Percentiles rank a stretch among this genome's conserved stretches.
These are phyloP conservation scores for Erodium trifolium DNA, from an alignment of 441 rosid genomes.

Conservation along the genomic window DNA sequence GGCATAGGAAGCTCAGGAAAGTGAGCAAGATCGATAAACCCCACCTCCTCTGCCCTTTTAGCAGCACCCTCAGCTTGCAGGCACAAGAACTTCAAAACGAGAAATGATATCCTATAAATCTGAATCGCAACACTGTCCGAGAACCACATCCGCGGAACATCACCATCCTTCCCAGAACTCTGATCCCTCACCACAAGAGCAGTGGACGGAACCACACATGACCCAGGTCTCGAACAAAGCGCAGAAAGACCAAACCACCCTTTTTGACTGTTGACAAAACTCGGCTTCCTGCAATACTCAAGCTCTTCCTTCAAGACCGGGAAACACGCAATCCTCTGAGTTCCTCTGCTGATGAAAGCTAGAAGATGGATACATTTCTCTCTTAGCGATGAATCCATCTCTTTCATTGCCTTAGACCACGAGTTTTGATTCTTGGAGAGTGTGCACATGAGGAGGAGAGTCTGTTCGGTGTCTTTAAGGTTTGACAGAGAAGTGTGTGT, in stretches of 20 bases:
- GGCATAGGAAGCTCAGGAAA: conserved; percentile 98
- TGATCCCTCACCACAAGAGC: conserved; percentile 48
- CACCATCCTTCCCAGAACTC: conserved; percentile 32
- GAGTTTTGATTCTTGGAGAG: conserved; percentile 62
- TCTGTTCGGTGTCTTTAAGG: conserved; percentile 80
- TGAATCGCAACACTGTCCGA: conserved; percentile 81
- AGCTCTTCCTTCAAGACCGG: conserved; percentile 63
- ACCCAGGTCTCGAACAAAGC: conserved; percentile 43
- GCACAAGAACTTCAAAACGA: conserved; percentile 69
- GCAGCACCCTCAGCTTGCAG: conserved; percentile 78
- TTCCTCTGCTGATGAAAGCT: conserved; percentile 81
- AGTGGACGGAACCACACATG: conserved; percentile 32
- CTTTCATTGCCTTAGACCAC: conserved; percentile 72
- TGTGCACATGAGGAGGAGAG: conserved; percentile 70
- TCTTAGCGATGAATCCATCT: conserved; percentile 60
- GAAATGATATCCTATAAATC: conserved; percentile 67
- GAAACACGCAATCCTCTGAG: conserved; percentile 36
- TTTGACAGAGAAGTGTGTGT: conserved; percentile 56
- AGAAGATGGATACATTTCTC: conserved; percentile 79
- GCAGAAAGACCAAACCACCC: conserved; percentile 91
- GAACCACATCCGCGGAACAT: conserved; percentile 49
- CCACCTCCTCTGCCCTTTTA: conserved; percentile 81
- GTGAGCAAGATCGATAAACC: conserved; percentile 76
- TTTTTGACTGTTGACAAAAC: conserved; percentile 50
- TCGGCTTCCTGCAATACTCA: conserved; percentile 50